Evolutionary conservation across 1,139 yeast genomes (phyloP), one percentile per base, ranked within the genome.

Genomic region (Scheffersomyces cryptocercus): DNA sequence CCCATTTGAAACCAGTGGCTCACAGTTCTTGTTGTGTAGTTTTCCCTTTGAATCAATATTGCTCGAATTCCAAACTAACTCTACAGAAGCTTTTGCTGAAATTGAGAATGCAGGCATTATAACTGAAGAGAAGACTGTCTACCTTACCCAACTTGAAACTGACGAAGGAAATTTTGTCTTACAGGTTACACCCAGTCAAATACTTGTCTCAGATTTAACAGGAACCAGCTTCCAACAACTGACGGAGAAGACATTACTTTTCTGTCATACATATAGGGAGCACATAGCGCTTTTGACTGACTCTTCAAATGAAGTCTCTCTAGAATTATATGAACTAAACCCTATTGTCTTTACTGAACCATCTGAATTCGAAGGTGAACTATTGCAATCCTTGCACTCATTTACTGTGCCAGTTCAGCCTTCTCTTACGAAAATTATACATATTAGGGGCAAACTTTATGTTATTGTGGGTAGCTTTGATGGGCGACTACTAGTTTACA

Each of bases 21-120:
- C 42, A n/a, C 15, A 48, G 3, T 73, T 59, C 43, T 47, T 75
- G 16, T 51, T 71, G 3, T 65, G 77, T 41, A 56, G 73, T 3
- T 63, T 68, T 38, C 62, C 76, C 3, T 75, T 70, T 49, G 68
- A 66, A 42, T 68, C 79, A 0, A 43, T 64, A 6, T 52, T 75
- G 1, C 55, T 73, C 12, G 75, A 70, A 46, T 62, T 56, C 39
- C 65, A 60, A 26, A 46, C 49, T 1, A 36, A 35, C 9, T 36
- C 40, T 47, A 48, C 48, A 1, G 62, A 61, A 8, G 55, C 54
- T 1, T 49, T 68, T 35, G 45, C 58, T 4, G 72, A 68, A 41
- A 58, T 69, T 9, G 64, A 59, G 34, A 58, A 56, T 7, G 53
- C 61, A 0, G 46, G 40, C 6, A 43, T 62, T 2, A 38, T 47